phyloP scores from a whole-genome alignment of 2,329 filamentous ascomycete genomes.

The Ilyonectria mors-panacis region DNA sequence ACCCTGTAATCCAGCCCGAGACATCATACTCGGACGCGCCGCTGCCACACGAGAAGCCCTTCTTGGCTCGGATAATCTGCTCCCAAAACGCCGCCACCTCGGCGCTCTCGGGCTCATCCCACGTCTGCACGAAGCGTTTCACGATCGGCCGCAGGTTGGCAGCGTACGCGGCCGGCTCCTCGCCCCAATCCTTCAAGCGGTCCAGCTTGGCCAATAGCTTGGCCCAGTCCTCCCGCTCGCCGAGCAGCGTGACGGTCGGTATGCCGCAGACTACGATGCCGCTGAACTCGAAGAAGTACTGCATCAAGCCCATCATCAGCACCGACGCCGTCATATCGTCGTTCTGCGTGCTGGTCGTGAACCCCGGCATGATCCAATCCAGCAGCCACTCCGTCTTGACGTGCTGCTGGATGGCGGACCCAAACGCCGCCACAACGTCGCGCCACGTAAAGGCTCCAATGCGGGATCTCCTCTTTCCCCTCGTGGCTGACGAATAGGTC shows the following conservation, averaged over 20 bases:
- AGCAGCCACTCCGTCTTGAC: constrained; percentile 58
- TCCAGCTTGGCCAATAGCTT: constrained; percentile 59
- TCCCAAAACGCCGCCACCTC: constrained; percentile 60
- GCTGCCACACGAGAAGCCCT: constrained; percentile 48
- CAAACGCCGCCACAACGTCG: constrained; percentile 50
- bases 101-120: constrained; percentile 55
- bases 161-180: constrained; percentile 57
- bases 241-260: constrained; percentile 59
- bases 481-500: constrained; percentile 62
- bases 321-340: constrained; percentile 60
- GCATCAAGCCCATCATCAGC: constrained; percentile 61
- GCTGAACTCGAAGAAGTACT: constrained; percentile 57
- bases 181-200: constrained; percentile 59
- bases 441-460: constrained; percentile 47
- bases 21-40: constrained; percentile 54
- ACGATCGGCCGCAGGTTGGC: constrained; percentile 61
- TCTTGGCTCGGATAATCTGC: constrained; percentile 56
- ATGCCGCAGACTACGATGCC: constrained; percentile 59
- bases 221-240: constrained; percentile 57
- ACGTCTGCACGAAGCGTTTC: constrained; percentile 59
- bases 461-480: constrained; percentile 58
- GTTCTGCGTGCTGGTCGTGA: constrained; percentile 57
- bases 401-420: constrained; percentile 57
- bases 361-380: constrained; percentile 60
- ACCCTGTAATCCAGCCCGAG: constrained; percentile 65